phyloP scores from a whole-genome alignment of 352 stramenopile genomes.

The Elongisporangium anandrum region DNA sequence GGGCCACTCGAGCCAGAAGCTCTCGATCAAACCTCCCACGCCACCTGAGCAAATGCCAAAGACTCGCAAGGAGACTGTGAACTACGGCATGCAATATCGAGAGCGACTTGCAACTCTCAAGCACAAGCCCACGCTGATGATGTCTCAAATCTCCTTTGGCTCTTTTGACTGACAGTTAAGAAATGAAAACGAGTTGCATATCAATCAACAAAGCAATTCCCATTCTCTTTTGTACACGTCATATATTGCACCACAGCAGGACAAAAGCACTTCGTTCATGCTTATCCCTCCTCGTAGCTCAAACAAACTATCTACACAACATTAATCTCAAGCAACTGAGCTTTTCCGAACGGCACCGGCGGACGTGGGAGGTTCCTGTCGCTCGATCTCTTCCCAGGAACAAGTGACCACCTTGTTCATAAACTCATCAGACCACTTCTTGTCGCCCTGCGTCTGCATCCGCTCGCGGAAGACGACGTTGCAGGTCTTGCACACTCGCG shows the following conservation, averaged over 20 bases:
- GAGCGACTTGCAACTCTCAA: conserved; percentile 70
- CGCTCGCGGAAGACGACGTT: conserved; percentile 73
- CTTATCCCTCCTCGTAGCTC: neutral
- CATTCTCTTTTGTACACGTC: neutral
- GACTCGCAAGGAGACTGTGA: conserved; percentile 44
- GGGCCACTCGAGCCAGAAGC: conserved; percentile 78
- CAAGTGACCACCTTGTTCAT: conserved; percentile 54
- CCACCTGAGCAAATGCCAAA: conserved; percentile 44
- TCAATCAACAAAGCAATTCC: too few species aligned
- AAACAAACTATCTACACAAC: neutral
- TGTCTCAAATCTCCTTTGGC: conserved; percentile 78
- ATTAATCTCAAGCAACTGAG: conserved; percentile 17
- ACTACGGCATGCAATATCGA: conserved; percentile 77
- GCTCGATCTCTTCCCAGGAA: conserved; percentile 63
- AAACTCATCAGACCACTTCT: conserved; percentile 52
- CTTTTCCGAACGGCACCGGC: conserved; percentile 16
- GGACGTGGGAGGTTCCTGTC: conserved; percentile 14
- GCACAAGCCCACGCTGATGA: conserved; percentile 69
- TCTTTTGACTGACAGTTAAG: conserved; percentile 4
- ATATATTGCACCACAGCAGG: neutral
- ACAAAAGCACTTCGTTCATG: neutral
- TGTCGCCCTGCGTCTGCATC: conserved; percentile 35
- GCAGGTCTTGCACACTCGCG: conserved; percentile 62
- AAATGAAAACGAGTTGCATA: too few species aligned
- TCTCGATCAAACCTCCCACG: conserved; percentile 70